Conservation (phyloP, 148 eudicot species). For the Rhododendron mucronatum region DNA sequence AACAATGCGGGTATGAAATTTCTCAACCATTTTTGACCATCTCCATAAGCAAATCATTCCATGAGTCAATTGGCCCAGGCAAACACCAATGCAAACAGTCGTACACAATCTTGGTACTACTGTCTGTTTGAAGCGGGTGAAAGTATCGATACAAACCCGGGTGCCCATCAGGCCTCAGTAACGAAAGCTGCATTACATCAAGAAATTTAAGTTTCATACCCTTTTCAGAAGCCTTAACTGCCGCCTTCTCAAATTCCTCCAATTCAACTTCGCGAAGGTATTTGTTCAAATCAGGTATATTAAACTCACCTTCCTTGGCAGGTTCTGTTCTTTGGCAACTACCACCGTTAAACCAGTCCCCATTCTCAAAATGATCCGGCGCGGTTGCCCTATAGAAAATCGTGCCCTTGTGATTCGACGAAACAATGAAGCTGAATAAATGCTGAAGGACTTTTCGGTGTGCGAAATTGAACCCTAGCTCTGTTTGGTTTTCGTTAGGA, state of each 20-base stretch:
- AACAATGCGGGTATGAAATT: not conserved
- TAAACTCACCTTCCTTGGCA: constrained; percentile 43
- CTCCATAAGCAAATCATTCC: constrained; percentile 70
- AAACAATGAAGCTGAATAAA: constrained; percentile 33
- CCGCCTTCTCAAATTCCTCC: constrained; percentile 45
- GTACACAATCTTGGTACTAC: constrained; percentile 23
- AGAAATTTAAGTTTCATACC: constrained; percentile 53
- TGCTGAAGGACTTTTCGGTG: constrained; percentile 36
- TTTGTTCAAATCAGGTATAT: constrained; percentile 30
- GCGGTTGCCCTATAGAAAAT: constrained; percentile 50
- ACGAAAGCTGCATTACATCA: constrained; percentile 52
- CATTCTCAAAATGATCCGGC: constrained; percentile 73
- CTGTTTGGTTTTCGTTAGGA: constrained; percentile 25
- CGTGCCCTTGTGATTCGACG: constrained; percentile 38
- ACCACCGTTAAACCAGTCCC: constrained; percentile 64
- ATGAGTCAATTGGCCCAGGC: constrained; percentile 77
- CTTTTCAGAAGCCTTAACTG: constrained; percentile 31
- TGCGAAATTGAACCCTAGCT: constrained; percentile 41
- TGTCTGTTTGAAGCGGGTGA: constrained; percentile 40
- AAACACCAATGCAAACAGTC: constrained; percentile 85
- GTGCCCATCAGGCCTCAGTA: constrained; percentile 72
- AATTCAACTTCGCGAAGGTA: constrained; percentile 44
- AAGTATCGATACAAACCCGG: constrained; percentile 59
- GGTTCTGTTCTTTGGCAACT: constrained; percentile 47
- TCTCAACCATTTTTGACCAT: constrained; percentile 35